A percentile compares a stretch with the other conserved stretches of the same genome.
phyloP scores from a whole-genome alignment of 179 eudicot genomes.

The Nepenthes alata region DNA sequence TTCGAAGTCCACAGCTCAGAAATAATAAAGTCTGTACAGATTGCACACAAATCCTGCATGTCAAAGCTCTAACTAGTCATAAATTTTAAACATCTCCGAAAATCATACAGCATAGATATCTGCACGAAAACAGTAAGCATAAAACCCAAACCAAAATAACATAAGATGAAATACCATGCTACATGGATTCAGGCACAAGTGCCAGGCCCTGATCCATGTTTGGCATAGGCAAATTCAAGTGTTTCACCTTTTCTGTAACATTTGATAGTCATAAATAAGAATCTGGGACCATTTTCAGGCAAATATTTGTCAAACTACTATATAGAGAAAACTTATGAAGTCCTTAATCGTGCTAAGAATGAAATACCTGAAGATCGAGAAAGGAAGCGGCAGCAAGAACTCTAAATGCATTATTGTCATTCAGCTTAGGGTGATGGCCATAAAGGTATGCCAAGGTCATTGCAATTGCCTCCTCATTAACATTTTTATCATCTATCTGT shows the following conservation, averaged over 20 bases:
- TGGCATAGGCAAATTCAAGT: no score
- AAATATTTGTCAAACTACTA: no score
- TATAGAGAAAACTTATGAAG: not conserved
- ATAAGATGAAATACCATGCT: no score
- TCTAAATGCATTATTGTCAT: conserved; percentile 82
- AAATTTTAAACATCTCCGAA: not conserved
- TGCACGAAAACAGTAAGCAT: no score
- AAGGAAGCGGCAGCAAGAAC: conserved; percentile 99
- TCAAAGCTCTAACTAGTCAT: conserved; percentile 3
- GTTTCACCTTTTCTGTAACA: no score
- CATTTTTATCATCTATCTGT: conserved; percentile 85
- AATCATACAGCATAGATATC: not conserved
- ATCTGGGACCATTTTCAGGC: no score
- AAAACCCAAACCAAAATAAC: no score
- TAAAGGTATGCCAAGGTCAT: conserved; percentile 86
- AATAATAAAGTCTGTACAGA: conserved; percentile 91
- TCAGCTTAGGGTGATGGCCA: conserved; percentile 89
- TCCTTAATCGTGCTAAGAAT: conserved; percentile 6
- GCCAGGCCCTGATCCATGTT: no score
- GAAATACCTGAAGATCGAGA: conserved; percentile 91
- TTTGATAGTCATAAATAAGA: no score
- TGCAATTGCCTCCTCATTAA: conserved; percentile 73
- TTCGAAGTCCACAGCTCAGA: conserved; percentile 95
- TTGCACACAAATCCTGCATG: conserved; percentile 88
- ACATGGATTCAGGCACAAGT: no score